A percentile compares a stretch with the other conserved stretches of the same genome.
phyloP scores from a whole-genome alignment of 2,329 filamentous ascomycete species.

The Plectosphaerella sp. region DNA sequence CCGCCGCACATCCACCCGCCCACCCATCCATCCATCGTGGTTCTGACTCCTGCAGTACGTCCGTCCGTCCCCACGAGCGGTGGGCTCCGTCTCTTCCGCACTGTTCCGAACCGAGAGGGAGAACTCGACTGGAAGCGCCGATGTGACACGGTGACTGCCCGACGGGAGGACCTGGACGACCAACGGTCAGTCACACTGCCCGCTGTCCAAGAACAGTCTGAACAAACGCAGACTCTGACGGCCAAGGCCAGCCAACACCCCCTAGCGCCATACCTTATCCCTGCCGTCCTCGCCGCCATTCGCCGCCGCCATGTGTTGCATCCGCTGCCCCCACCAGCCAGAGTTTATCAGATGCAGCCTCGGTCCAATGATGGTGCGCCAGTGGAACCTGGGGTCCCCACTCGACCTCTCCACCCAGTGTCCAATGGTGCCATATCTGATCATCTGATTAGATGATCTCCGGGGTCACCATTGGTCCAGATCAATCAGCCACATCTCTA shows the following conservation, averaged over 20 bases:
- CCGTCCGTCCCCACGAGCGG: background rate
- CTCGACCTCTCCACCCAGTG: conserved; percentile 3
- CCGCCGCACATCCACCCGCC: too few relatives aligned
- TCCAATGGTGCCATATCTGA: conserved; percentile 12
- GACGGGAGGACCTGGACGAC: background rate
- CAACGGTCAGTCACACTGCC: background rate
- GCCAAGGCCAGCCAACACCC: background rate
- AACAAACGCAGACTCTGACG: background rate
- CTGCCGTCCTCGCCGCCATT: background rate
- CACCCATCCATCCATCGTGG: too few relatives aligned
- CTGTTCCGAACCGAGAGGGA: background rate
- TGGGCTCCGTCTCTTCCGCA: background rate
- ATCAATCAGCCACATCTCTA: conserved; percentile 2
- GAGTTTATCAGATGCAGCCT: conserved; percentile 4
- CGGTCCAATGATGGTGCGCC: background rate
- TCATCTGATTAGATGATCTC: conserved; percentile 15
- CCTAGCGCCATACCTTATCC: background rate
- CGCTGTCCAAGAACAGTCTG: too few relatives aligned
- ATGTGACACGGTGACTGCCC: too few relatives aligned
- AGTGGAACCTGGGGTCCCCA: background rate
- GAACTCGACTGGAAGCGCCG: background rate
- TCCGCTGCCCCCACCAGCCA: background rate
- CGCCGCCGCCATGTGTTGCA: background rate
- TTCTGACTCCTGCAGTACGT: background rate
- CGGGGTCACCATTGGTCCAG: conserved; percentile 4